A percentile compares a stretch with the other conserved stretches of the same genome.
Evolutionary conservation across 78 protist genomes (phyloP).

Genomic region (Dictyostelium purpureum): DNA sequence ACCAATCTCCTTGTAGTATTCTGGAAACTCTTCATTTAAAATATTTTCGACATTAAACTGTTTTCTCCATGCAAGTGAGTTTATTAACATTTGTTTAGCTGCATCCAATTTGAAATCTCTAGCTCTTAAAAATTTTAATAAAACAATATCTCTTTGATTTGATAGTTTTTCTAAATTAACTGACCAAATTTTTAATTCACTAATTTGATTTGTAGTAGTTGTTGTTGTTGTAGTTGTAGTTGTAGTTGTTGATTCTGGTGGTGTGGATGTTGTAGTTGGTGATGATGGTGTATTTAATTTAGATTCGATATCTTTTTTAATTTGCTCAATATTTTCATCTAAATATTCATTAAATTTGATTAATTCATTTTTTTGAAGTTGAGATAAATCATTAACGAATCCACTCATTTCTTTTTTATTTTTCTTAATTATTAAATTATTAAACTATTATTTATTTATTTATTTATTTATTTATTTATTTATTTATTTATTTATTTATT

Average conservation of each 20-base stretch:
- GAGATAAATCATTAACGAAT: slow-evolving; percentile 3
- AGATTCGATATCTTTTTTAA: neutral
- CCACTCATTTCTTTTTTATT: neutral
- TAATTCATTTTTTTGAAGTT: neutral
- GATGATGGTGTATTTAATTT: neutral
- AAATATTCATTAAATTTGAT: neutral
- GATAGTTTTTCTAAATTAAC: slow-evolving; percentile 20
- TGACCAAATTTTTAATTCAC: neutral
- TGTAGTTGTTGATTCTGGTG: neutral
- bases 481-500: too few species aligned
- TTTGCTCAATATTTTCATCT: neutral
- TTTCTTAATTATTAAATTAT: neutral
- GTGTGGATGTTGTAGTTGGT: too few species aligned
- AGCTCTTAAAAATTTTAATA: slow-evolving; percentile 55
- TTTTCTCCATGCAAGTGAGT: slow-evolving; percentile 38
- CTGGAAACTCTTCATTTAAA: slow-evolving; percentile 36
- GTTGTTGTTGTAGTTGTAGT: neutral
- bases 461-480: too few species aligned
- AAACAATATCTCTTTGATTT: slow-evolving; percentile 22
- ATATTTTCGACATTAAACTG: neutral
- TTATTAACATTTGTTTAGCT: slow-evolving; percentile 6
- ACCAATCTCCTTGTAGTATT: slow-evolving; percentile 35
- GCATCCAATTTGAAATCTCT: slow-evolving; percentile 42
- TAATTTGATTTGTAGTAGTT: neutral
- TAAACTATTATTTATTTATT: too few species aligned